Evolutionary conservation across 176 grass and related monocot species (phyloP).

Genomic region (Eragrostis curvula): DNA sequence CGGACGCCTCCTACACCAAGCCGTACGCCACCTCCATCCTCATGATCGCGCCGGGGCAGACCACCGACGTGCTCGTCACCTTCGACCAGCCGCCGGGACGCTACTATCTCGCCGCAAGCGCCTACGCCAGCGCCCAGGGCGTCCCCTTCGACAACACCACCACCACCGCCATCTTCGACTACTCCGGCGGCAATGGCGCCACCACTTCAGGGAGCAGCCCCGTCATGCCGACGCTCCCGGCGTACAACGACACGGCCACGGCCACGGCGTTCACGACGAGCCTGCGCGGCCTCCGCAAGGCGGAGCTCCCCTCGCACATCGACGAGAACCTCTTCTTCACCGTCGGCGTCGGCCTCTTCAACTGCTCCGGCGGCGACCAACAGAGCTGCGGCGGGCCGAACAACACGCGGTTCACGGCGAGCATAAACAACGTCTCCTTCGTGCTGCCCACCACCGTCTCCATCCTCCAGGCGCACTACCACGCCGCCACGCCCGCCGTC

Average conservation of each 20-base stretch:
- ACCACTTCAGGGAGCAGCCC: background rate
- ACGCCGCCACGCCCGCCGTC: constrained; percentile 33
- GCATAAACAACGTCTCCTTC: constrained; percentile 96
- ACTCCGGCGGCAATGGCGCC: constrained; percentile 29
- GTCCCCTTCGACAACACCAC: constrained; percentile 97
- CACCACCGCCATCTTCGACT: constrained; percentile 83
- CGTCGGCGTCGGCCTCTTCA: constrained; percentile 74
- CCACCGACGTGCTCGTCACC: constrained; percentile 88
- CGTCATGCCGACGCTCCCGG: constrained; percentile 64
- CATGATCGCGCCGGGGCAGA: constrained; percentile 84
- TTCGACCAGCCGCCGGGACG: constrained; percentile 60
- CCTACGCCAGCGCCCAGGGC: constrained; percentile 82
- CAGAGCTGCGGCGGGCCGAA: constrained; percentile 78
- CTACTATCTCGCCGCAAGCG: constrained; percentile 82
- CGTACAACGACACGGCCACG: constrained; percentile 80
- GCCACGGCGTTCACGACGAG: constrained; percentile 60
- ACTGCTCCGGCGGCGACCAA: constrained; percentile 50
- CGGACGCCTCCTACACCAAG: constrained; percentile 95
- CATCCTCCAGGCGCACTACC: constrained; percentile 78
- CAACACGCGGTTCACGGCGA: constrained; percentile 76
- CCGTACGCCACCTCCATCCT: constrained; percentile 63
- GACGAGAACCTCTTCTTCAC: constrained; percentile 96
- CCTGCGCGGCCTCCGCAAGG: constrained; percentile 50
- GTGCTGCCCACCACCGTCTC: constrained; percentile 67
- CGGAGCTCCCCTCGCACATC: constrained; percentile 47